A percentile compares a stretch with the other conserved stretches of the same genome.
Conservation (phyloP, 371 early-diverging fungal species). For the Mucor sp. region DNA sequence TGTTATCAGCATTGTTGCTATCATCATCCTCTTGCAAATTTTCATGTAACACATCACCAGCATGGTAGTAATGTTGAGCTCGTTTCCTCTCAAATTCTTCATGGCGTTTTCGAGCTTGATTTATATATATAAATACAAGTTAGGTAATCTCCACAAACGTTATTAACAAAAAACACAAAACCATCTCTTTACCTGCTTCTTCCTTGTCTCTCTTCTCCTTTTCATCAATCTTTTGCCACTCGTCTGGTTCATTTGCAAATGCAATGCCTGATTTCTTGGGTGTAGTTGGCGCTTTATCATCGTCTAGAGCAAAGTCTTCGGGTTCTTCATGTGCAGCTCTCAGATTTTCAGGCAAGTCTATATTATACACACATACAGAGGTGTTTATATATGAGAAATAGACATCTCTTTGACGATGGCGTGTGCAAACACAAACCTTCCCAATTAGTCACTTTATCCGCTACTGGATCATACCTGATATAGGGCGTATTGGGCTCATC, state of each 20-base stretch:
- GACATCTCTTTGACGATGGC: neutral
- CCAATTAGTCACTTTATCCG: slow-evolving; percentile 70
- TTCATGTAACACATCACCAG: slow-evolving; percentile 39
- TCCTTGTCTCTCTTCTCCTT: slow-evolving; percentile 27
- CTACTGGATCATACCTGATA: slow-evolving; percentile 78
- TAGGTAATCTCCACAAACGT: neutral
- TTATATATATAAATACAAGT: neutral
- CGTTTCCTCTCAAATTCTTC: slow-evolving; percentile 71
- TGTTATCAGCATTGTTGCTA: neutral
- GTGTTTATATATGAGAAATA: no score
- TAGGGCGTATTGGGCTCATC: slow-evolving; percentile 95
- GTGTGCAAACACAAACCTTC: slow-evolving; percentile 26
- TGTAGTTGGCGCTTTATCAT: slow-evolving; percentile 10
- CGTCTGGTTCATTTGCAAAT: slow-evolving; percentile 32
- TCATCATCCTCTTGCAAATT: neutral
- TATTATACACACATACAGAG: no score
- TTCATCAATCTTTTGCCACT: slow-evolving; percentile 45
- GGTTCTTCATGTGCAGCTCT: slow-evolving; percentile 38
- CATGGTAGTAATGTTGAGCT: slow-evolving; percentile 76
- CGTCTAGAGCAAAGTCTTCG: slow-evolving; percentile 45
- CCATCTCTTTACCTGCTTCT: slow-evolving; percentile 21
- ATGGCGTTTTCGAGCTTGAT: slow-evolving; percentile 47
- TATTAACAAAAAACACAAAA: neutral
- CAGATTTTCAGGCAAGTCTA: slow-evolving; percentile 4
- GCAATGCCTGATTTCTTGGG: slow-evolving; percentile 17